These are phyloP conservation scores for Ogataea degrootiae DNA, from an alignment of 805 yeast genomes.

Conservation along the genomic window DNA sequence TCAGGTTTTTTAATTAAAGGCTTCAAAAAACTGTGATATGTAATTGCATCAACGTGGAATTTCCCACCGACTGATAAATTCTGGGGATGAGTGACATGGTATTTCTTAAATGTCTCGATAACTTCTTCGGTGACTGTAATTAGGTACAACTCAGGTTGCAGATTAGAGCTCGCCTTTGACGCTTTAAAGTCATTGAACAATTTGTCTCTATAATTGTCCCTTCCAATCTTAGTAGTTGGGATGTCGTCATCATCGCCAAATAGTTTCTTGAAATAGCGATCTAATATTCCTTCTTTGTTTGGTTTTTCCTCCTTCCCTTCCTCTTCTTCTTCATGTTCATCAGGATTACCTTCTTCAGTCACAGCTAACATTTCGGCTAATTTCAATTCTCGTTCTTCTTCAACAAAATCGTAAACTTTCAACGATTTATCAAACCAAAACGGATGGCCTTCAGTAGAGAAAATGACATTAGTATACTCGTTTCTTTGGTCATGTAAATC, in stretches of 20 bases:
- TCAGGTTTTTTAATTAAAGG: conserved; percentile 1
- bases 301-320: conserved; percentile 1
- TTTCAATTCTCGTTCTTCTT: conserved; percentile 19
- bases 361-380: conserved; percentile 6
- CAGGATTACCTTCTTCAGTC: neutral
- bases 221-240: neutral
- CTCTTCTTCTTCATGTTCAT: conserved; percentile 4
- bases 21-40: conserved; percentile 6
- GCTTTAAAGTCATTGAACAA: neutral
- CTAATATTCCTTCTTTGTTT: neutral
- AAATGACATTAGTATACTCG: conserved; percentile 36
- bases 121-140: neutral
- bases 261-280: neutral
- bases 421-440: conserved; percentile 56
- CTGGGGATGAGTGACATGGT: conserved; percentile 1
- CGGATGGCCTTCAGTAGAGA: conserved; percentile 92
- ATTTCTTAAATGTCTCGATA: neutral
- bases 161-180: neutral
- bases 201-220: neutral
- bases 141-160: neutral
- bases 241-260: neutral
- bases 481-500: conserved; percentile 35
- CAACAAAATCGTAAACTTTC: conserved; percentile 14
- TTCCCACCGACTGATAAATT: conserved; percentile 1
- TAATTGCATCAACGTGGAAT: conserved; percentile 4